Base-by-base conservation (phyloP, 768 basidiomycete species). In the Panaeolus papilionaceus region DNA sequence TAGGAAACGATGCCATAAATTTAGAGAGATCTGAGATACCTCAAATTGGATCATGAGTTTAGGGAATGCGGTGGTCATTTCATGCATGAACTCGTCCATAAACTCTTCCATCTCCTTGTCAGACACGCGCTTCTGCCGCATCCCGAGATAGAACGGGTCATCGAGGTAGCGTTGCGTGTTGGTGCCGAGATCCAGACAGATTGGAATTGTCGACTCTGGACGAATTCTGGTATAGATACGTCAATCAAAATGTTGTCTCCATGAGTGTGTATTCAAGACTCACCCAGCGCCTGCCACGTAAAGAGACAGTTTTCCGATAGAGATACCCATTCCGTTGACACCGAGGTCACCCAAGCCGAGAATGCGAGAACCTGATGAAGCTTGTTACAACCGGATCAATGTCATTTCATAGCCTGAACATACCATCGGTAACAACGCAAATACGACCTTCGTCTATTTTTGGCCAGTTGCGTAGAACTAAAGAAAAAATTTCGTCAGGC, bases 21-120 rank as follows among this genome's bases (percentile, higher is more conserved):
- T 11, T 42, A 38, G 39, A 44, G 64, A 39, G 5, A 33, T 47
- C 39, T 23, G 20, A 54, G 38, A 63, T 58, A 88, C 90, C 81
- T 94, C 93, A 71, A 94, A 95, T 78, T 96, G 95, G 68, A 96
- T 84, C 75, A 96, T 83, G 62, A 94, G 83, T 71, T 92, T 90
- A 0, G 95, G 95, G 84, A 91, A 96, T 11, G 85, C 82, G 45
- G 75, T 75, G 18, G 84, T 79, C 85, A 96, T 93, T 77, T 93
- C 94, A 45, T 82, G 75, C 93, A 98, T 95, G 80, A 98, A 96
- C 76, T 94, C 92, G 74, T 96, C 94, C 91, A 98, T 93, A 78
- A 97, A 95, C 58, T 84, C 91, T 20, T 85, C 84, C 83, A 92
- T 92, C 73, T 88, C 88, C 20, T 80, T 80, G 28, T 88, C 86